phyloP scores from a whole-genome alignment of 306 rosid genomes.

The Vachellia pachyceras region DNA sequence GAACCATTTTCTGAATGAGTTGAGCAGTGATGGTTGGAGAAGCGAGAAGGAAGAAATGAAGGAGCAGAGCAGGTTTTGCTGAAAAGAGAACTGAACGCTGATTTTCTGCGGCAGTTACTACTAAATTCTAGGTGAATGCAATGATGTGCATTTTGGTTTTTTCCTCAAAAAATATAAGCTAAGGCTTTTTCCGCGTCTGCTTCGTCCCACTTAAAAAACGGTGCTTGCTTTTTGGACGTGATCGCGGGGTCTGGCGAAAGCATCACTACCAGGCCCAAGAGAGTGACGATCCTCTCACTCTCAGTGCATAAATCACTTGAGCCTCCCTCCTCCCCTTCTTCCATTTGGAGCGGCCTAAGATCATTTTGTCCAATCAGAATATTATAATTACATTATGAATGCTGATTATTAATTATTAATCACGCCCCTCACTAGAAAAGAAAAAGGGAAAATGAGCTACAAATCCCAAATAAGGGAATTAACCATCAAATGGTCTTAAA shows the following conservation, averaged over 20 bases:
- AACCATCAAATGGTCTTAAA: too few relatives aligned
- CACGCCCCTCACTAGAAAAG: too few relatives aligned
- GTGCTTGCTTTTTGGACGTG: background rate
- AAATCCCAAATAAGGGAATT: too few relatives aligned
- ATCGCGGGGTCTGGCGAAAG: background rate
- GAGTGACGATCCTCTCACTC: background rate
- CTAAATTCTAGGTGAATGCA: background rate
- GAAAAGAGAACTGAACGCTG: background rate
- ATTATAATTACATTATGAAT: background rate
- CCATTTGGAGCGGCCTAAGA: background rate
- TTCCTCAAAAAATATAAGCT: background rate
- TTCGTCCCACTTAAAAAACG: background rate
- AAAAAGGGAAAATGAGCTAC: too few relatives aligned
- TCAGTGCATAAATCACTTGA: background rate
- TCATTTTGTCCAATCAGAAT: background rate
- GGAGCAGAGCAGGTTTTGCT: conserved; percentile 31
- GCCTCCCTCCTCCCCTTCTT: background rate
- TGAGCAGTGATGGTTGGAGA: background rate
- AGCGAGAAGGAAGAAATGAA: background rate
- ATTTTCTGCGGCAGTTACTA: background rate
- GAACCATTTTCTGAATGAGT: conserved; percentile 47
- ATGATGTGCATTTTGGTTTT: background rate
- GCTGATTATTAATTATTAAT: background rate
- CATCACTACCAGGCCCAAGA: background rate
- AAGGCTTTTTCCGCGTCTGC: background rate